Evolutionary conservation across 345 rosid genomes (phyloP).

Genomic region (Populus alba): DNA sequence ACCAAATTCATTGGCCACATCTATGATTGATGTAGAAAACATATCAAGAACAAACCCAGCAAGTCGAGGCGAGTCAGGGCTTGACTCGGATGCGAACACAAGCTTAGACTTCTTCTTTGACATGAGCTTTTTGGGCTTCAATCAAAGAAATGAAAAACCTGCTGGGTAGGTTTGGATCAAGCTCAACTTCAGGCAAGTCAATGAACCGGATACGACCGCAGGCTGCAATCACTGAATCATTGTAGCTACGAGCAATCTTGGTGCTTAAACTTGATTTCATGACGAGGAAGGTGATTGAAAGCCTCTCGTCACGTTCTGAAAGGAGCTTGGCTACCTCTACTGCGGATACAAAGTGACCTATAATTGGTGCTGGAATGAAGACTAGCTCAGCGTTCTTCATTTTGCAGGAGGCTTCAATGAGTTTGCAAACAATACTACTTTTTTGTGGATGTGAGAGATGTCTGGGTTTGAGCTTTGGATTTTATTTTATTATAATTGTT

Average conservation of each 20-base stretch:
- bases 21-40: not conserved
- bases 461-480: too few species aligned
- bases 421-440: too few species aligned
- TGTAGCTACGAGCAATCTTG: not conserved
- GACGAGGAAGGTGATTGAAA: conserved; percentile 1
- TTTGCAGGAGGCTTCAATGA: not conserved
- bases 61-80: not conserved
- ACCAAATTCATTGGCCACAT: not conserved
- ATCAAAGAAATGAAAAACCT: not conserved
- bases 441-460: too few species aligned
- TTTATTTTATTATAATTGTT: too few species aligned
- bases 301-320: not conserved
- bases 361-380: not conserved
- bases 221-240: not conserved
- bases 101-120: not conserved
- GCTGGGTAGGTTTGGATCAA: not conserved
- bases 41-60: not conserved
- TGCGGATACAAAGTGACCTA: not conserved
- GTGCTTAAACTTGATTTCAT: not conserved
- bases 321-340: not conserved
- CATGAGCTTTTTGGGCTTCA: not conserved
- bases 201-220: not conserved
- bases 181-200: not conserved
- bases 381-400: not conserved
- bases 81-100: not conserved